Evolutionary conservation across 495 filamentous ascomycete species (phyloP), one percentile per base, ranked within the genome.

Genomic region (Glarea lozoyensis): DNA sequence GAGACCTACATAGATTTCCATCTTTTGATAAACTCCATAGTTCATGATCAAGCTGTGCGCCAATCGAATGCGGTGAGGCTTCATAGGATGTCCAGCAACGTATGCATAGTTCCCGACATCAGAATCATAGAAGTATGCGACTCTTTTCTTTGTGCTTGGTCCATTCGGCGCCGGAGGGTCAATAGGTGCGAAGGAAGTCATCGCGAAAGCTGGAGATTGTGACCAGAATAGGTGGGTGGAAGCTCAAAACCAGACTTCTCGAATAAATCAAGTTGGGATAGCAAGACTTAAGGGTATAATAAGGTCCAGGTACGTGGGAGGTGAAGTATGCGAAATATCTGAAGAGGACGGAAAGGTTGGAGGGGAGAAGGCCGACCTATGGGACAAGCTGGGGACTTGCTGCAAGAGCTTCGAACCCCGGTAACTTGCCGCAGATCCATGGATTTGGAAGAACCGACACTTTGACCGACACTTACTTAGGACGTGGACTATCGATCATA

Each of bases 31-130:
- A 0, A 96, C 75, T 18, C 86, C 84, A 66, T 96, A 97, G 63
- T 99, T 97, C 92, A 99, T 97, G 42, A 99, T 89, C 61, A 99
- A 63, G 52, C 82, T 88, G 68, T 99, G 92, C 30, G 92, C 87
- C 74, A 99, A 82, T 50, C 92, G 79, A 63, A 99, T 97, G 34
- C 92, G 81, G 68, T 98, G 92, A 12, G 92, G 92, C 69, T 99
- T 99, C 92, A 99, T 99, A 13, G 92, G 92, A 68, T 99, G 92
- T 19, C 92, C 92, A 15, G 92, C 88, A 48, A 94, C 86, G 60
- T 99, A 99, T 59, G 92, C 92, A 70, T 95, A 77, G 60, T 94
- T 96, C 43, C 89, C 89, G 58, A 96, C 88, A 68, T 96, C 89
- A 1, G 85, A 89, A 61, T 96, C 89, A 74, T 96, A 96, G 68